A percentile compares a stretch with the other conserved stretches of the same genome.
phyloP scores from a whole-genome alignment of 139 green algal genomes.

The Diplosphaera chodatii region DNA sequence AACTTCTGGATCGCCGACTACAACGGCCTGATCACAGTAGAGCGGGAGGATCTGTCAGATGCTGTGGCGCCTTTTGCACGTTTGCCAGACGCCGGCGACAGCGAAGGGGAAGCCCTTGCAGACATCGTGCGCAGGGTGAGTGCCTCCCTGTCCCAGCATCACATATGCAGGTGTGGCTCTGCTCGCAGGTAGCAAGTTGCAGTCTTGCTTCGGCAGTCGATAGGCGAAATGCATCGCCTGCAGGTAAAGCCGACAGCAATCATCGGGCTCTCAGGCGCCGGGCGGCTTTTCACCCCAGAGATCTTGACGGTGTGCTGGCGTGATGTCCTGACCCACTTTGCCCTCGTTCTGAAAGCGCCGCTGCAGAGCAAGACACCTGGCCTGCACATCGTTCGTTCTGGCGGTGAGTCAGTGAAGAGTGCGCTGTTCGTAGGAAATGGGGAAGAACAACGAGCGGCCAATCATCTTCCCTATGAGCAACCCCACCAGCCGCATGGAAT shows the following conservation, averaged over 20 bases:
- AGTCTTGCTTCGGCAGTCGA: too few species aligned
- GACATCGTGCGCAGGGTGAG: conserved; percentile 46
- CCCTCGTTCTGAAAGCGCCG: too few species aligned
- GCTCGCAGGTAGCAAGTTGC: too few species aligned
- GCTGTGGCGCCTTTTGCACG: conserved; percentile 66
- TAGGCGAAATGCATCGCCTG: too few species aligned
- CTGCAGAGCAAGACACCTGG: too few species aligned
- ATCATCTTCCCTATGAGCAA: conserved; percentile 93
- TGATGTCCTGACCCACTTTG: too few species aligned
- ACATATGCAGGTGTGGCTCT: too few species aligned
- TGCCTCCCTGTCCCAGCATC: too few species aligned
- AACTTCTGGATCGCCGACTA: conserved; percentile 70
- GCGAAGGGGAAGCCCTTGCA: conserved; percentile 53
- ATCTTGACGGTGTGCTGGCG: conserved; percentile 25
- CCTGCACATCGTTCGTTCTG: too few species aligned
- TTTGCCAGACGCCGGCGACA: conserved; percentile 14
- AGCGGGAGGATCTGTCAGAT: conserved; percentile 25
- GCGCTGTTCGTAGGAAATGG: conserved; percentile 40
- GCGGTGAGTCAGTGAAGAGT: neutral
- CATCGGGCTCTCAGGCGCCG: conserved; percentile 65
- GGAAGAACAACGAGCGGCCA: conserved; percentile 52
- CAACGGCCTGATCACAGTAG: conserved; percentile 48
- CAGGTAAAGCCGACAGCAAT: conserved; percentile 72
- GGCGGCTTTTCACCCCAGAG: conserved; percentile 57
- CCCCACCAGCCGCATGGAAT: conserved; percentile 81